Evolutionary conservation across 192 early-diverging fungal genomes (phyloP).

Genomic region (Coemansia sp.): DNA sequence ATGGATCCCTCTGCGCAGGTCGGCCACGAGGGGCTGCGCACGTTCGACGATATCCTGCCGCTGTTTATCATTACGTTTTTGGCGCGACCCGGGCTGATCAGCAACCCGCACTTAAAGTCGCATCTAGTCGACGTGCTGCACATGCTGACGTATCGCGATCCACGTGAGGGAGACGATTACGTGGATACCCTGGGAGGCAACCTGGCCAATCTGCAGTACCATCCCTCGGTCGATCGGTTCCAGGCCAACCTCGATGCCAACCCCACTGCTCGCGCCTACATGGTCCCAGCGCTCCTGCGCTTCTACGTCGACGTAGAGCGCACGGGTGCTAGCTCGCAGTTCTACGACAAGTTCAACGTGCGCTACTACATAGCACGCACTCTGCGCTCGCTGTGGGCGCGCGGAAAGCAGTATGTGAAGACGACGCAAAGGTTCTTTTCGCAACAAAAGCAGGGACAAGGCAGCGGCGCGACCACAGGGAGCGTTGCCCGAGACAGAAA

Average conservation of each 20-base stretch:
- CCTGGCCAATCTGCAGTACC: conserved; percentile 57
- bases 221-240: conserved; percentile 58
- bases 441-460: conserved; percentile 18
- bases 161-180: conserved; percentile 45
- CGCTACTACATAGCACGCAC: conserved; percentile 94
- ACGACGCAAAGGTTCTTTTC: conserved; percentile 40
- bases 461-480: conserved; percentile 23
- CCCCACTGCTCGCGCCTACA: conserved; percentile 66
- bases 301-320: conserved; percentile 98
- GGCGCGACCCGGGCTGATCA: conserved; percentile 71
- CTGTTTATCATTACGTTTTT: conserved; percentile 79
- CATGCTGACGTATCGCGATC: conserved; percentile 40
- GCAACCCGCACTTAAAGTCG: conserved; percentile 94
- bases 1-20: conserved; percentile 35
- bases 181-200: conserved; percentile 77
- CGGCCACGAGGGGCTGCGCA: conserved; percentile 28
- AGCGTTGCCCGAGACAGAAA: conserved; percentile 30
- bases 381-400: conserved; percentile 62
- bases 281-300: conserved; percentile 79
- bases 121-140: conserved; percentile 84
- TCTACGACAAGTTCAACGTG: conserved; percentile 99
- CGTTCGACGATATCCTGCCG: conserved; percentile 50
- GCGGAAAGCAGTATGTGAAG: conserved; percentile 26
- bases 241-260: conserved; percentile 65
- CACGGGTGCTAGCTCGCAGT: conserved; percentile 87